phyloP scores from a whole-genome alignment of 495 filamentous ascomycete species.

The Xylaria cubensis region DNA sequence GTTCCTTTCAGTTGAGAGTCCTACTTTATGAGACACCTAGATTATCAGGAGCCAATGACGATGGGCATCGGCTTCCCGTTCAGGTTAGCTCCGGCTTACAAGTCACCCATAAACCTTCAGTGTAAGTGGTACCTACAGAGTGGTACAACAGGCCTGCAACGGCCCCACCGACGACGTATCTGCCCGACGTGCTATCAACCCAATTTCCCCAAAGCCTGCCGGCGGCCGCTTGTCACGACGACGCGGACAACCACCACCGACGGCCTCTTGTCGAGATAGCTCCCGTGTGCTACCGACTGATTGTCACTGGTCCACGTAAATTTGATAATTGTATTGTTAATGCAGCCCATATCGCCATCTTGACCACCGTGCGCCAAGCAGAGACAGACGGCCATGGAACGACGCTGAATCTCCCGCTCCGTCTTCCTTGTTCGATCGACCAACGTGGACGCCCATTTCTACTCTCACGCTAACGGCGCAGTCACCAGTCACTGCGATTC shows the following conservation, averaged over 20 bases:
- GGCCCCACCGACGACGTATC: slow-evolving; percentile 31
- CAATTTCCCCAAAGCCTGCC: slow-evolving; percentile 26
- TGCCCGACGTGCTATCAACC: slow-evolving; percentile 28
- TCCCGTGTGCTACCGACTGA: background rate
- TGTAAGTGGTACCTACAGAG: background rate
- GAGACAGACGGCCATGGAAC: slow-evolving; percentile 26
- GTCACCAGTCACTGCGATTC: background rate
- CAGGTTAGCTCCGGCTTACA: slow-evolving; percentile 16
- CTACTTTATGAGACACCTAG: background rate
- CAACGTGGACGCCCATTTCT: background rate
- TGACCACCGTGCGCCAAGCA: slow-evolving; percentile 20
- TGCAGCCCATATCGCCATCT: slow-evolving; percentile 22
- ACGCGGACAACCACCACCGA: slow-evolving; percentile 18
- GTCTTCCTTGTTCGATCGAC: slow-evolving; percentile 9
- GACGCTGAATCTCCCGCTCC: slow-evolving; percentile 27
- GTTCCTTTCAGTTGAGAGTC: background rate
- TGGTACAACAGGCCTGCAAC: background rate
- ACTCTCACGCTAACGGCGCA: background rate
- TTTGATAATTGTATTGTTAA: slow-evolving; percentile 29
- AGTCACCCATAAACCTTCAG: background rate
- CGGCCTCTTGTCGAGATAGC: slow-evolving; percentile 3
- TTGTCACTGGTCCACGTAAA: slow-evolving; percentile 12
- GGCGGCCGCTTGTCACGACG: slow-evolving; percentile 24
- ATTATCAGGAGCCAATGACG: slow-evolving; percentile 19
- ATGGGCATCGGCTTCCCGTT: slow-evolving; percentile 17